These are phyloP conservation scores for Candida sojae DNA, from an alignment of 1,139 yeast genomes.

Conservation along the genomic window DNA sequence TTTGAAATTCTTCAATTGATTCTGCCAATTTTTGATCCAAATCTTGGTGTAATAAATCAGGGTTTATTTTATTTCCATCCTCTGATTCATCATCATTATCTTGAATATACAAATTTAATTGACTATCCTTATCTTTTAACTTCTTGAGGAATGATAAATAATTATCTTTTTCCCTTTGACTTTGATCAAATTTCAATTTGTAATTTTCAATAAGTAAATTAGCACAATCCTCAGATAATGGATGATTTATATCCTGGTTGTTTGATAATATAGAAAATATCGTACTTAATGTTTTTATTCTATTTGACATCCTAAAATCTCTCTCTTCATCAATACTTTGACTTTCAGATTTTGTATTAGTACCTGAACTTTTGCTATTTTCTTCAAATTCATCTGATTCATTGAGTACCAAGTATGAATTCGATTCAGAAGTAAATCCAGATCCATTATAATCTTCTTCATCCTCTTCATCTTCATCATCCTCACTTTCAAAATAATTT, in stretches of 20 bases:
- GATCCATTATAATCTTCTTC: constrained; percentile 17
- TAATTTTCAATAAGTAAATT: constrained; percentile 64
- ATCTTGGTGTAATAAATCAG: constrained; percentile 17
- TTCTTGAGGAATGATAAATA: constrained; percentile 73
- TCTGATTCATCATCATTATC: constrained; percentile 3
- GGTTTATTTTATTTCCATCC: constrained; percentile 10
- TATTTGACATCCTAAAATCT: constrained; percentile 27
- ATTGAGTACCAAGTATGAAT: constrained; percentile 34
- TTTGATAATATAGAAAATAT: constrained; percentile 56
- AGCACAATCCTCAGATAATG: constrained; percentile 88
- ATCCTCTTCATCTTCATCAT: constrained; percentile 20
- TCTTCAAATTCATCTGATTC: constrained; percentile 20
- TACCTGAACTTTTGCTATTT: constrained; percentile 3
- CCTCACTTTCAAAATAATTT: constrained; percentile 20
- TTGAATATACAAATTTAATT: constrained; percentile 11
- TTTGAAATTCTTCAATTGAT: constrained; percentile 43
- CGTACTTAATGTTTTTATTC: constrained; percentile 63
- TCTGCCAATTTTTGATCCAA: constrained; percentile 39
- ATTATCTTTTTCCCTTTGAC: constrained; percentile 75
- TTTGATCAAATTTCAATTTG: constrained; percentile 70
- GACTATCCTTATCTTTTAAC: constrained; percentile 51
- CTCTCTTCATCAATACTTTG: constrained; percentile 7
- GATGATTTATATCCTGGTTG: constrained; percentile 80
- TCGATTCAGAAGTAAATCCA: constrained; percentile 20
- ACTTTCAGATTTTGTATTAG: background rate